Evolutionary conservation across 2,329 filamentous ascomycete species (phyloP).

Genomic region (Ampelomyces quisqualis): DNA sequence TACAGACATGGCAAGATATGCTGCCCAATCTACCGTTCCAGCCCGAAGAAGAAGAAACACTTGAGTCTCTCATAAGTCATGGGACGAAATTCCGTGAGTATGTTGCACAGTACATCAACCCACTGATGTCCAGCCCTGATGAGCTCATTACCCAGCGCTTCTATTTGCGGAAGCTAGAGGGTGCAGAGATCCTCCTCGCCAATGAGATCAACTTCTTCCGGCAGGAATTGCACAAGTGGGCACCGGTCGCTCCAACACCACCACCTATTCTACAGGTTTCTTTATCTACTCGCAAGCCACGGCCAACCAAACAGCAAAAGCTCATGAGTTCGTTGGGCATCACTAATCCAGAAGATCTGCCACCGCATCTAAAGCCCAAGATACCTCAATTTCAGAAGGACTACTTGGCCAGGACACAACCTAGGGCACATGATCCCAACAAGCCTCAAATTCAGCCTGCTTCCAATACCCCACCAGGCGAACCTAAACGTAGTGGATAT

Average conservation of each 20-base stretch:
- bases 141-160: conserved; percentile 90
- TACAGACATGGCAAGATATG: conserved; percentile 81
- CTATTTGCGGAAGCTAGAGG: conserved; percentile 95
- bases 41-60: conserved; percentile 86
- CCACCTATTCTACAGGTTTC: conserved; percentile 86
- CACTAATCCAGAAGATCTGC: conserved; percentile 85
- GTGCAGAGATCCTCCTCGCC: conserved; percentile 86
- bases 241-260: conserved; percentile 79
- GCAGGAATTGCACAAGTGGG: conserved; percentile 93
- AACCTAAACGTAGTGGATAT: conserved; percentile 32
- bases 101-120: conserved; percentile 77
- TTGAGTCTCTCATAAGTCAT: conserved; percentile 82
- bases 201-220: conserved; percentile 98
- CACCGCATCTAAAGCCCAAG: conserved; percentile 77
- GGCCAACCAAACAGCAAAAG: conserved; percentile 96
- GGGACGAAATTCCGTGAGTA: conserved; percentile 82
- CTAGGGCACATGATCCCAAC: conserved; percentile 59
- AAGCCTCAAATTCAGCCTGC: conserved; percentile 41
- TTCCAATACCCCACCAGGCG: conserved; percentile 41
- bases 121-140: conserved; percentile 75
- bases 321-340: conserved; percentile 86
- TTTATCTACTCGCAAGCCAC: conserved; percentile 88
- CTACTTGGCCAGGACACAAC: no score
- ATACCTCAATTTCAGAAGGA: conserved; percentile 43
- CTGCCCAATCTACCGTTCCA: conserved; percentile 82